Evolutionary conservation across 1,284 basidiomycete species (phyloP).

Genomic region (Fomitopsis betulina): DNA sequence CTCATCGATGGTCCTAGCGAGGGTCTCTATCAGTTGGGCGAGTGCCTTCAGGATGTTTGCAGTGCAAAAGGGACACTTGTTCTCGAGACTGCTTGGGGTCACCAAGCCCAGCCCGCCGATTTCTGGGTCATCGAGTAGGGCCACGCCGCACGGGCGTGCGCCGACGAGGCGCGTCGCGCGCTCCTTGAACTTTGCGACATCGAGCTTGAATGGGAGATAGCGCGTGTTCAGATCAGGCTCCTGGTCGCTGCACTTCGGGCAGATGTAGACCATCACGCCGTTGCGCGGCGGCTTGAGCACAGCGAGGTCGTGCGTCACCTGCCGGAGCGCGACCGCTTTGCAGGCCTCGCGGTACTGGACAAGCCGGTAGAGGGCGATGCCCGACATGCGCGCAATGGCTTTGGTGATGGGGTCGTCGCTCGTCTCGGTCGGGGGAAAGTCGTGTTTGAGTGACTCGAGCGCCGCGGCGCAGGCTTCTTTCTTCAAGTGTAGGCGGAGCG

Average conservation of each 20-base stretch:
- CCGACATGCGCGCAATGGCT: not conserved
- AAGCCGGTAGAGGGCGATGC: not conserved
- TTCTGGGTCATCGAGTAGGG: not conserved
- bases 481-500: not conserved
- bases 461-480: not conserved
- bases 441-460: not conserved
- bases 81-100: not conserved
- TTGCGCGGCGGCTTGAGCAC: conserved; percentile 1
- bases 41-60: not conserved
- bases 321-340: not conserved
- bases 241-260: not conserved
- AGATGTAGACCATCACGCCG: conserved; percentile 2
- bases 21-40: not conserved
- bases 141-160: not conserved
- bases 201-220: not conserved
- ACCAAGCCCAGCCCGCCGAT: not conserved
- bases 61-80: not conserved
- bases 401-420: not conserved
- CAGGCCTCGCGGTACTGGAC: not conserved
- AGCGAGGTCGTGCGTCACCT: not conserved
- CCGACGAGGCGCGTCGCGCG: not conserved
- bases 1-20: not conserved
- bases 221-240: not conserved
- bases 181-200: not conserved
- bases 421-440: not conserved